phyloP scores from a whole-genome alignment of 768 basidiomycete genomes.

The Hysterangium stoloniferum region DNA sequence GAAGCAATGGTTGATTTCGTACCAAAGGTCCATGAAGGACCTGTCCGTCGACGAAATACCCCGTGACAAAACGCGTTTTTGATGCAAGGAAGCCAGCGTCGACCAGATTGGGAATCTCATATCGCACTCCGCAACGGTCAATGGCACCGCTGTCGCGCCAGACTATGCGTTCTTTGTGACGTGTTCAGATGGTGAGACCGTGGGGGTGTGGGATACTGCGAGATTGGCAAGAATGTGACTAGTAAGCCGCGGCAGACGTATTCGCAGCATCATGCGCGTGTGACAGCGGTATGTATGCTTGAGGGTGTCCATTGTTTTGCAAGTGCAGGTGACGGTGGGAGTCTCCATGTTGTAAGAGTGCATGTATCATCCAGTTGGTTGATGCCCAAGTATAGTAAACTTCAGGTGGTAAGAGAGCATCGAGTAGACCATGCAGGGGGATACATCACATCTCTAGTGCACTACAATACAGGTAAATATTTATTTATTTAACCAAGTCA shows the following conservation, averaged over 20 bases:
- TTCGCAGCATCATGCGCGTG: slow-evolving; percentile 56
- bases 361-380: slow-evolving; percentile 59
- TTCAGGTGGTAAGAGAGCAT: slow-evolving; percentile 78
- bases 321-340: slow-evolving; percentile 28
- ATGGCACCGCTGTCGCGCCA: slow-evolving; percentile 78
- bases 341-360: slow-evolving; percentile 58
- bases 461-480: slow-evolving; percentile 39
- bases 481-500: neutral
- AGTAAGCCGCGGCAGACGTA: slow-evolving; percentile 71
- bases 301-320: slow-evolving; percentile 88
- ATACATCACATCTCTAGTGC: slow-evolving; percentile 76
- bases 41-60: slow-evolving; percentile 68
- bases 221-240: slow-evolving; percentile 91
- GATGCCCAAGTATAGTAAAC: slow-evolving; percentile 76
- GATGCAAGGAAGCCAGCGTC: slow-evolving; percentile 53
- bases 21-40: slow-evolving; percentile 75
- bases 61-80: slow-evolving; percentile 59
- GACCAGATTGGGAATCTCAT: slow-evolving; percentile 75
- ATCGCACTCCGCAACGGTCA: slow-evolving; percentile 76
- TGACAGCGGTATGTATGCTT: slow-evolving; percentile 67
- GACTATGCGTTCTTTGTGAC: slow-evolving; percentile 80
- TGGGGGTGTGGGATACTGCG: slow-evolving; percentile 51
- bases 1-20: slow-evolving; percentile 90
- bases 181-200: slow-evolving; percentile 31
- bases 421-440: slow-evolving; percentile 64